phyloP scores from a whole-genome alignment of 805 yeast species.

The Spathaspora girioi region DNA sequence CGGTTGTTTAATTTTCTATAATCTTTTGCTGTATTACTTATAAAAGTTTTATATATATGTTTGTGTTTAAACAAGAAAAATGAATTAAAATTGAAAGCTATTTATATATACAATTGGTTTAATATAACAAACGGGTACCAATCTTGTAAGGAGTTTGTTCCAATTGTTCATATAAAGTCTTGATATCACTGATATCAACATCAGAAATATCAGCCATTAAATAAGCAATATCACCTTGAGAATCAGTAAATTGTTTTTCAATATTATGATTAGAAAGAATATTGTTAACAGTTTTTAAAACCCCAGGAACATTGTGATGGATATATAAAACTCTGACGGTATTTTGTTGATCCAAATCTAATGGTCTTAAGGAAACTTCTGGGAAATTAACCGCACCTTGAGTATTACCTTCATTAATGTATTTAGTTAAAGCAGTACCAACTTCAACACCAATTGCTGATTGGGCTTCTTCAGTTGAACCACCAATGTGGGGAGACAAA shows the following conservation, averaged over 20 bases:
- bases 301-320: slow-evolving; percentile 99
- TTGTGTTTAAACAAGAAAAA: neutral
- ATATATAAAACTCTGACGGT: slow-evolving; percentile 92
- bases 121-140: slow-evolving; percentile 85
- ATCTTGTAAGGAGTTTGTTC: slow-evolving; percentile 89
- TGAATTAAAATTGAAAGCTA: neutral
- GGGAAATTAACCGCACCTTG: slow-evolving; percentile 98
- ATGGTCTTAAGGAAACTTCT: slow-evolving; percentile 86
- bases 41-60: neutral
- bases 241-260: slow-evolving; percentile 97
- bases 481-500: slow-evolving; percentile 97
- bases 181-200: slow-evolving; percentile 79
- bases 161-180: slow-evolving; percentile 76
- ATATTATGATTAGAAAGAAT: slow-evolving; percentile 91
- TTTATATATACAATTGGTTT: slow-evolving; percentile 12
- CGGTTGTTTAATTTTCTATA: neutral
- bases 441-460: slow-evolving; percentile 97
- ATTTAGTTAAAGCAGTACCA: slow-evolving; percentile 77
- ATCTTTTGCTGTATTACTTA: neutral
- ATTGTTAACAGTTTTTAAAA: slow-evolving; percentile 93
- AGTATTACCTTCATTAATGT: slow-evolving; percentile 94
- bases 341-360: slow-evolving; percentile 81
- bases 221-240: slow-evolving; percentile 93
- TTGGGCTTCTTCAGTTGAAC: slow-evolving; percentile 99
- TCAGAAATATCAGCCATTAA: slow-evolving; percentile 95